Evolutionary conservation across 2,329 filamentous ascomycete genomes (phyloP), one percentile per base, ranked within the genome.

Genomic region (Exophiala aquamarina): DNA sequence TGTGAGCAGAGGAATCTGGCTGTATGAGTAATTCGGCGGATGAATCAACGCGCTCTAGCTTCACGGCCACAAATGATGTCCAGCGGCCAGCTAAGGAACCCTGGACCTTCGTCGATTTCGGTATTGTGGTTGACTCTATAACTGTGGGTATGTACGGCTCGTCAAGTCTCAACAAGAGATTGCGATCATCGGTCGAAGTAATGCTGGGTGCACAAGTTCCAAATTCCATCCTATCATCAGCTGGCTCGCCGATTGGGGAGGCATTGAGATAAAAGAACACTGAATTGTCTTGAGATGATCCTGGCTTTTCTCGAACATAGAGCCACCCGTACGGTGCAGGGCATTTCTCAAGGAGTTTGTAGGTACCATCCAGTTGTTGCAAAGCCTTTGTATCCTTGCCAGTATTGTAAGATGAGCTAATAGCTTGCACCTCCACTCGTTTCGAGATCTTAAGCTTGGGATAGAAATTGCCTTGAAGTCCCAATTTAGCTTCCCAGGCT

Each of bases 201-300:
- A 77, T 63, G 3, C 72, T 28, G 18, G 37, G 46, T 20, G 48
- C 37, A 19, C 46, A 38, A 23, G 69, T 55, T 2, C 80, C 73
- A 56, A 86, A 81, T 0, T 84, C 75, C 55, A 82, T 83, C 2
- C 61, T 62, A 58, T 85, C 81, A 4, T 73, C 46, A 0, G 66
- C 59, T 0, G 70, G 61, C 20, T 73, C 61, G 1, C 74, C 74
- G 28, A 75, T 68, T 13, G 72, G 71, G 4, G 70, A 65, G 0
- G 80, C 76, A 44, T 86, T 79, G 3, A 82, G 64, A 56, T 83
- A 84, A 2, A 86, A 61, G 54, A 74, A 85, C 0, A 83, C 44
- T 1, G 67, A 59, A 17, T 33, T 33, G 14, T 38, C 20, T 4
- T 10, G 10, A 15, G 43, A 19, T 3, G 23, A 40, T 13, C 10